Evolutionary conservation across 345 rosid species (phyloP), one percentile per base, ranked within the genome.

Genomic region (Atalantia buxifolia): DNA sequence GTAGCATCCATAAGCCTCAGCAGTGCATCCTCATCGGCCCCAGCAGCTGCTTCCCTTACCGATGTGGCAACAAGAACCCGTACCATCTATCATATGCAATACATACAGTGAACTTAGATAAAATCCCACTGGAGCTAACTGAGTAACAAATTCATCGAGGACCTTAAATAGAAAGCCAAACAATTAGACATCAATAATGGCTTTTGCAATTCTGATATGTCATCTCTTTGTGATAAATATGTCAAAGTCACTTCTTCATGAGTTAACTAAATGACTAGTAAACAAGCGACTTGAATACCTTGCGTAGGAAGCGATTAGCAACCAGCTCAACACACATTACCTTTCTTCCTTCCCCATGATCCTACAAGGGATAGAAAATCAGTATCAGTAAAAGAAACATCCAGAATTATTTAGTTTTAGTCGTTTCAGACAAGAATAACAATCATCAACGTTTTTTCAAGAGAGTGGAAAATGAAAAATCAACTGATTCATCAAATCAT

Each of bases 1-100:
- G 97, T 87, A 76, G 97, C 95, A 81, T 88, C 95, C 85, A 87
- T 84, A 68, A 92, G 88, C 82, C 87, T 87, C 77, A 96, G 72
- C 86, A 94, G 76, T 57, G 89, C 92, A 79, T 92, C 92, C 30
- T 91, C 87, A 69, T 92, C 91, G 4, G 93, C 96, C 70, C 94
- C 97, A 16, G 95, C 98, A 74, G 92, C 98, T 76, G 97, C 99
- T 87, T 96, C 99, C 70, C 98, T 86, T 79, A 96, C 83, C 19
- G 94, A 84, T 65, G 98, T 92, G 19, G 98, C 97, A 69, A 94
- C 98, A 45, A 92, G 94, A 76, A 96, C 98, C 48, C 95, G 90
- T 57, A 94, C 98, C 97, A 94, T 94, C 98, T 94, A 82, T 40
- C 45, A 56, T 69, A 71, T 14, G 31, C 30, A 48, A 65, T 67